A percentile compares a stretch with the other conserved stretches of the same genome.
Evolutionary conservation across 1,284 basidiomycete genomes (phyloP).

Genomic region (Bjerkandera adusta): DNA sequence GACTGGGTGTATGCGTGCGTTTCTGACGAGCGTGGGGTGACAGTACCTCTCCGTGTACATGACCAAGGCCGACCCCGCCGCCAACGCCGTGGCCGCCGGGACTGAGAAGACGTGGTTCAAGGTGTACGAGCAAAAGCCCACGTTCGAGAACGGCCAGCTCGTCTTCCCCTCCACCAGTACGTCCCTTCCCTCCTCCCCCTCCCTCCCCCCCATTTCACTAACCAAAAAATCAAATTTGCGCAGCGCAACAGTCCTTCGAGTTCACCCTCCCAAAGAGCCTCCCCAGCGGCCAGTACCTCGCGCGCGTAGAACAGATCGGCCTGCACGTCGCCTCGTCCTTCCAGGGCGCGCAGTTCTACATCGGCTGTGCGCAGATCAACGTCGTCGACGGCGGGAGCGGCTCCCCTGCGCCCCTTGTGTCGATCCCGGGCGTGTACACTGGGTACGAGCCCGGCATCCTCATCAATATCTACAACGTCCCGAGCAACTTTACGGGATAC

Average conservation of each 20-base stretch:
- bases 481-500: slow-evolving; percentile 21
- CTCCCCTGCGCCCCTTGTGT: slow-evolving; percentile 32
- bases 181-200: slow-evolving; percentile 11
- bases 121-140: slow-evolving; percentile 41
- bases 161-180: slow-evolving; percentile 37
- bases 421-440: slow-evolving; percentile 30
- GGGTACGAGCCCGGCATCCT: slow-evolving; percentile 26
- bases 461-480: slow-evolving; percentile 28
- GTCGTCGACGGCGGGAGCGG: slow-evolving; percentile 36
- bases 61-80: slow-evolving; percentile 39
- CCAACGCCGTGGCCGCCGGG: slow-evolving; percentile 39
- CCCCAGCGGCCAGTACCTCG: slow-evolving; percentile 29
- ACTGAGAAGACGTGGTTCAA: slow-evolving; percentile 48
- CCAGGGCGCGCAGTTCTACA: slow-evolving; percentile 31
- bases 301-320: slow-evolving; percentile 36
- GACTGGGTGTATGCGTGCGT: neutral
- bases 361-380: slow-evolving; percentile 32
- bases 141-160: slow-evolving; percentile 30
- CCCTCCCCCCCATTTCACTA: neutral
- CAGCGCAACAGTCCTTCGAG: slow-evolving; percentile 26
- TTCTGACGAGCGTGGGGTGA: neutral
- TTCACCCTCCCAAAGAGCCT: slow-evolving; percentile 35
- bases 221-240: slow-evolving; percentile 14
- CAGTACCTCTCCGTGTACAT: slow-evolving; percentile 43
- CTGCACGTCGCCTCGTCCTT: slow-evolving; percentile 25